phyloP scores from a whole-genome alignment of 2,329 filamentous ascomycete species.

The Nemania sp. region DNA sequence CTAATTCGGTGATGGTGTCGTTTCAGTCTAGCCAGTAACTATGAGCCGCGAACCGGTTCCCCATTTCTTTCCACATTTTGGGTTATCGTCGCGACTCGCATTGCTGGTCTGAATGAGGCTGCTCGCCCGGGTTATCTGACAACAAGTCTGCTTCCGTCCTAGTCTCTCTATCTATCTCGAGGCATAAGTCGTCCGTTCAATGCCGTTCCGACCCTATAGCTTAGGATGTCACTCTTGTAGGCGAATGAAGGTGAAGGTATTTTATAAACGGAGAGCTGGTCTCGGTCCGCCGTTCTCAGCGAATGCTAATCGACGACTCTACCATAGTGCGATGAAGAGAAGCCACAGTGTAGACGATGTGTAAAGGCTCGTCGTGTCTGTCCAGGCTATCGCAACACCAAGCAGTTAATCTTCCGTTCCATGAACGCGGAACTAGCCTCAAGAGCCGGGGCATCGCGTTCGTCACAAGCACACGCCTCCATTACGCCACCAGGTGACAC shows the following conservation, averaged over 20 bases:
- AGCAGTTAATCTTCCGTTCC: constrained; percentile 16
- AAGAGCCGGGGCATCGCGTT: neutral
- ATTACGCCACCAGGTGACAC: neutral
- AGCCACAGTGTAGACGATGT: constrained; percentile 20
- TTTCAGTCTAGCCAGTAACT: neutral
- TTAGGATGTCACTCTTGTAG: constrained; percentile 21
- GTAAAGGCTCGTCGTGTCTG: constrained; percentile 16
- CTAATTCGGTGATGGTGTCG: neutral
- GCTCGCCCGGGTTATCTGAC: neutral
- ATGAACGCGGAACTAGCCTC: constrained; percentile 5
- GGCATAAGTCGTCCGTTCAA: neutral
- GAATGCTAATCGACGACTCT: neutral
- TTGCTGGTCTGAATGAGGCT: neutral
- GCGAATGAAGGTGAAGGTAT: constrained; percentile 27
- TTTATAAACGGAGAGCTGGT: neutral
- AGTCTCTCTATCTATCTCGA: neutral
- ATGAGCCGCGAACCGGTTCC: neutral
- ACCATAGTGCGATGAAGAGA: constrained; percentile 19
- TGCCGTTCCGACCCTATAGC: constrained; percentile 19
- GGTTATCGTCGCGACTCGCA: constrained; percentile 14
- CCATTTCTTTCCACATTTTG: neutral
- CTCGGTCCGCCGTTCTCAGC: neutral
- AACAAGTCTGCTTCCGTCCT: neutral
- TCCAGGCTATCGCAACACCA: constrained; percentile 18
- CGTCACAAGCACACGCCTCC: neutral